phyloP scores from a whole-genome alignment of 805 yeast genomes.

The Metschnikowia cerradonensis region DNA sequence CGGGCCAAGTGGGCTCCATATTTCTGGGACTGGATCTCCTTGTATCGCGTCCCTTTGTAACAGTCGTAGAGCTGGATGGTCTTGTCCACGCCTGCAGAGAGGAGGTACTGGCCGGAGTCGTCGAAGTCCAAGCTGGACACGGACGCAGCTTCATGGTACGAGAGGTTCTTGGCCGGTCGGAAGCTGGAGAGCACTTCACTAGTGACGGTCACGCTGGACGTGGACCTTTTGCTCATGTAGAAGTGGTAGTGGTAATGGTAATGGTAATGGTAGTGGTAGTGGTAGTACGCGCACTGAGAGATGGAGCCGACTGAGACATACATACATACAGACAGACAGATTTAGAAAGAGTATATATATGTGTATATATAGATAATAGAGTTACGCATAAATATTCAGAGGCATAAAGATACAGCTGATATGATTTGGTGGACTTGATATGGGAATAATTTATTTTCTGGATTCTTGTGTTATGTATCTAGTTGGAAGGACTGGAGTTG shows the following conservation, averaged over 20 bases:
- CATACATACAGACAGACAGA: too few species aligned
- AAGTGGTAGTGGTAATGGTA: not conserved
- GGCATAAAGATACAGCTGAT: too few species aligned
- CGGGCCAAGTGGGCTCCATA: constrained; percentile 87
- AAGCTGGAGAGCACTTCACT: constrained; percentile 26
- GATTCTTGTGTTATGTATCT: too few species aligned
- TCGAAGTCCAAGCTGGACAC: constrained; percentile 75
- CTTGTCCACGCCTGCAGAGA: constrained; percentile 78
- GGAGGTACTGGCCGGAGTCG: constrained; percentile 71
- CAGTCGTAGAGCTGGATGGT: constrained; percentile 79
- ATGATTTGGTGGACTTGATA: too few species aligned
- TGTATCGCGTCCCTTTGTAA: constrained; percentile 60
- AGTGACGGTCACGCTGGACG: constrained; percentile 25
- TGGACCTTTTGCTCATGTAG: constrained; percentile 13
- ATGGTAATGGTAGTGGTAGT: too few species aligned
- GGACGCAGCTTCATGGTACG: constrained; percentile 48
- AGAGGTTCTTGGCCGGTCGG: constrained; percentile 44
- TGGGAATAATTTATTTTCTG: too few species aligned
- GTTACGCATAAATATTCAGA: too few species aligned
- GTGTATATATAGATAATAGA: too few species aligned
- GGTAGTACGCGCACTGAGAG: too few species aligned
- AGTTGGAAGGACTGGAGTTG: too few species aligned
- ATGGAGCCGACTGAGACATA: too few species aligned
- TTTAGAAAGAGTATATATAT: too few species aligned
- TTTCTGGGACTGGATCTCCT: constrained; percentile 76